These are phyloP conservation scores for Corynespora cassiicola DNA, from an alignment of 2,329 filamentous ascomycete species.

Conservation along the genomic window DNA sequence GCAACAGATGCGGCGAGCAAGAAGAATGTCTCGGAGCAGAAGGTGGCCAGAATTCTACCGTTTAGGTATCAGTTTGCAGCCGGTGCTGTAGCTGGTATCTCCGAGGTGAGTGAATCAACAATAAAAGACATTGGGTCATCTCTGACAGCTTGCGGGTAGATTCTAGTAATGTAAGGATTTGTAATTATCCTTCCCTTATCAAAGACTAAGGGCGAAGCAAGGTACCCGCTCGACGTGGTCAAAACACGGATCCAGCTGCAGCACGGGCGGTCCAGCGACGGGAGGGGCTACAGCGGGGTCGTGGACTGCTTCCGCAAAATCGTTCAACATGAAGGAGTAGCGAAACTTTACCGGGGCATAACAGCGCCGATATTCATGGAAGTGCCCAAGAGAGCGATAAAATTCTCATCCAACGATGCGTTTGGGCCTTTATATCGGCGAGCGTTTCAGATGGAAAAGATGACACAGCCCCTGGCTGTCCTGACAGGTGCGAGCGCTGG, in stretches of 20 bases:
- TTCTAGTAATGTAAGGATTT: slow-evolving; percentile 29
- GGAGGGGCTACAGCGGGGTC: slow-evolving; percentile 33
- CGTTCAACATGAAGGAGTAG: slow-evolving; percentile 27
- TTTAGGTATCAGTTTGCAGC: slow-evolving; percentile 40
- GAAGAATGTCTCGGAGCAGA: not conserved
- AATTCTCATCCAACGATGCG: slow-evolving; percentile 39
- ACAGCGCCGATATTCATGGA: slow-evolving; percentile 41
- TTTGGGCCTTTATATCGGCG: slow-evolving; percentile 31
- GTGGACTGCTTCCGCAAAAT: slow-evolving; percentile 39
- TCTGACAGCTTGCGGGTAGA: slow-evolving; percentile 24
- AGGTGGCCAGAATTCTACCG: slow-evolving; percentile 20
- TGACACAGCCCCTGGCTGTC: slow-evolving; percentile 34
- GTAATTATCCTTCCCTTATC: not conserved
- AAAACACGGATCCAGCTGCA: slow-evolving; percentile 40
- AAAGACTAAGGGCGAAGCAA: slow-evolving; percentile 32
- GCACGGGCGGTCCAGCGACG: slow-evolving; percentile 24
- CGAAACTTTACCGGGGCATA: slow-evolving; percentile 35
- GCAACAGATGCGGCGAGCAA: slow-evolving; percentile 8
- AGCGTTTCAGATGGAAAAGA: slow-evolving; percentile 22
- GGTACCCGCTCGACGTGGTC: slow-evolving; percentile 41
- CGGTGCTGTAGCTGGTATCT: slow-evolving; percentile 29
- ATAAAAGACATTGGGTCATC: no score
- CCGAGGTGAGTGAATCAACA: slow-evolving; percentile 18
- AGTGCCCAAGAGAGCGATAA: slow-evolving; percentile 38
- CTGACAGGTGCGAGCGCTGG: slow-evolving; percentile 37